phyloP scores from a whole-genome alignment of 768 basidiomycete species.

The Agaricus subrufescens region DNA sequence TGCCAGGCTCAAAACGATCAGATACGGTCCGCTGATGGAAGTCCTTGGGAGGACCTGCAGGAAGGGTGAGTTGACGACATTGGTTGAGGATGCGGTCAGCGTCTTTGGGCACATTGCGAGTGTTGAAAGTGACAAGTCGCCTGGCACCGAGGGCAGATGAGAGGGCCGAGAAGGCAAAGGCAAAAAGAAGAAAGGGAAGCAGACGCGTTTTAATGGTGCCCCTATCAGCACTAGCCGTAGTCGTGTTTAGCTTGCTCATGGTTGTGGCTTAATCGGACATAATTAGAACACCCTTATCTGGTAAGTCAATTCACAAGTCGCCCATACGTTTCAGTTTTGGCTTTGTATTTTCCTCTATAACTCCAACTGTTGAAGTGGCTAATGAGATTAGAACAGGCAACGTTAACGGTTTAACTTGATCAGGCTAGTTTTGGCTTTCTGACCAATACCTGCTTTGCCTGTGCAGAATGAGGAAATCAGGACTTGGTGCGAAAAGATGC shows the following conservation, averaged over 20 bases:
- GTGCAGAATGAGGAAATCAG: constrained; percentile 51
- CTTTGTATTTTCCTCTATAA: too few relatives aligned
- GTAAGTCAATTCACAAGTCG: too few relatives aligned
- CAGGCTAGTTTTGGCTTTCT: too few relatives aligned
- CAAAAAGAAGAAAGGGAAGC: not conserved
- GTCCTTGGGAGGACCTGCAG: constrained; percentile 41
- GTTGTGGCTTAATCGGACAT: too few relatives aligned
- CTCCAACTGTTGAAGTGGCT: too few relatives aligned
- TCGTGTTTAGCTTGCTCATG: constrained; percentile 13
- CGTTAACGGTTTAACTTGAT: too few relatives aligned
- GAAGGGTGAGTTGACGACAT: constrained; percentile 42
- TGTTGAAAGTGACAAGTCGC: not conserved
- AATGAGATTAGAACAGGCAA: too few relatives aligned
- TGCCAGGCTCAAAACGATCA: constrained; percentile 61
- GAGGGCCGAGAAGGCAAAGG: constrained; percentile 9
- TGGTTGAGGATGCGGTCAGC: constrained; percentile 41
- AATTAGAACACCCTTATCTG: too few relatives aligned
- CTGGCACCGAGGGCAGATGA: not conserved
- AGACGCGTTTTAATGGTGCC: constrained; percentile 4
- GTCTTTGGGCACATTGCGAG: constrained; percentile 29
- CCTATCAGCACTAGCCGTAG: not conserved
- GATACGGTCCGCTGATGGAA: constrained; percentile 40
- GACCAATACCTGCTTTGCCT: constrained; percentile 43
- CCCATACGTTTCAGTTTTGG: too few relatives aligned
- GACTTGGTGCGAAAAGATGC: constrained; percentile 70